Base-by-base conservation (phyloP, 2,329 filamentous ascomycete species). In the Ceratocystis huliohia region DNA sequence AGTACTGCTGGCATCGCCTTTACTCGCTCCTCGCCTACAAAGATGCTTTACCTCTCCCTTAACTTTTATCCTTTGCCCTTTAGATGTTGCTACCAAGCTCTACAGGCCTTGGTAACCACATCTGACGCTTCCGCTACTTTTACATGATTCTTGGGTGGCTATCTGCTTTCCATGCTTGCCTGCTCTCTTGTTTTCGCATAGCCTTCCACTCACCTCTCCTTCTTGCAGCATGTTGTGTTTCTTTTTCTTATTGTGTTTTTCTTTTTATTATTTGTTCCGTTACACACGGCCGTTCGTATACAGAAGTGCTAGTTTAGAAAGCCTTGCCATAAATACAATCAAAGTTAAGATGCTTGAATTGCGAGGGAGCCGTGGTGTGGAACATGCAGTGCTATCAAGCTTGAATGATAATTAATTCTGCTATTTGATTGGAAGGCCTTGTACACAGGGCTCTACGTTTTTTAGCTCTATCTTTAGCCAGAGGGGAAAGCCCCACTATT, bases 301-400 rank as follows among this genome's bases (percentile, higher is more conserved):
- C n/a, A 46, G 44, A 46, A 63, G 25, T 46, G 22, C 37, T 25
- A 63, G n/a, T 22, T 45, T 45, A 63, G 61, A 63, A 46, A 46
- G n/a, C 17, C n/a, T 63, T 62, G 15, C 37, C 20, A 17, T 15
- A 25, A 62, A 62, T 25, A 62, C 33, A 22, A 62, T 25, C 7
- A 45, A 45, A 45, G 15, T 63, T 63, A 28, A 41, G 33, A 46
- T 44, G 15, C 2, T 25, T 28, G 61, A 46, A 20, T 25, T 30
- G 28, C 5, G 53, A 17, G 15, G 53, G 13, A 57, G 3, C 22
- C 22, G 15, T 50, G 48, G n/a, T 10, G 48, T 50, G n/a, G 1
- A 20, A 50, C 22, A 10, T 50, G 37, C 10, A 13, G 37, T 15
- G 4, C 37, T 41, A 4, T 50, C n/a, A 50, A 48, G 17, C 2